Evolutionary conservation across 192 early-diverging fungal genomes (phyloP).

Genomic region (Diversispora epigaea): DNA sequence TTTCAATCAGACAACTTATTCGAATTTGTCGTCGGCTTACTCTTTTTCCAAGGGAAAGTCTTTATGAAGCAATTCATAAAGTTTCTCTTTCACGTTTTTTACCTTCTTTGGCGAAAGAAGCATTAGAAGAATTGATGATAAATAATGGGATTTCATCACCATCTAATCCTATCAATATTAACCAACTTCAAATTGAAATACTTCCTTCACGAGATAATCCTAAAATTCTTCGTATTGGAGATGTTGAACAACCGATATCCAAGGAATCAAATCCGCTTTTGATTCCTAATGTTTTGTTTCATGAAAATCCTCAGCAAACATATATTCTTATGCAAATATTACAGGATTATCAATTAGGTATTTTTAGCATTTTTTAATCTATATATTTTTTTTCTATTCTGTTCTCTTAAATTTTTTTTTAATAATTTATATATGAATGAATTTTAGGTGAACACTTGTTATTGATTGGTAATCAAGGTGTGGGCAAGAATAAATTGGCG

Average conservation of each 20-base stretch:
- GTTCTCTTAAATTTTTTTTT: neutral
- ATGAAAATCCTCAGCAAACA: constrained; percentile 74
- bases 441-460: constrained; percentile 71
- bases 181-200: constrained; percentile 50
- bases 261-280: constrained; percentile 60
- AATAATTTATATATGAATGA: neutral
- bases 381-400: neutral
- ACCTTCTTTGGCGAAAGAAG: constrained; percentile 64
- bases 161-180: constrained; percentile 33
- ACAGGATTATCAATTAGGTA: constrained; percentile 68
- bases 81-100: constrained; percentile 70
- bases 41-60: constrained; percentile 59
- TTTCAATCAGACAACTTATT: constrained; percentile 62
- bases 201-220: constrained; percentile 50
- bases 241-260: constrained; percentile 48
- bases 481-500: constrained; percentile 62
- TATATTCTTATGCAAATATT: constrained; percentile 73
- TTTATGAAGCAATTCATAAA: constrained; percentile 63
- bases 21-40: constrained; percentile 67
- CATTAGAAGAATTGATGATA: constrained; percentile 60
- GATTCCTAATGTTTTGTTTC: constrained; percentile 67
- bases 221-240: constrained; percentile 54
- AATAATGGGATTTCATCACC: constrained; percentile 53
- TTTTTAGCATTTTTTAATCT: neutral
- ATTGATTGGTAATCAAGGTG: constrained; percentile 82